Evolutionary conservation across 306 rosid species (phyloP), one percentile per base, ranked within the genome.

Genomic region (Inga oerstediana): DNA sequence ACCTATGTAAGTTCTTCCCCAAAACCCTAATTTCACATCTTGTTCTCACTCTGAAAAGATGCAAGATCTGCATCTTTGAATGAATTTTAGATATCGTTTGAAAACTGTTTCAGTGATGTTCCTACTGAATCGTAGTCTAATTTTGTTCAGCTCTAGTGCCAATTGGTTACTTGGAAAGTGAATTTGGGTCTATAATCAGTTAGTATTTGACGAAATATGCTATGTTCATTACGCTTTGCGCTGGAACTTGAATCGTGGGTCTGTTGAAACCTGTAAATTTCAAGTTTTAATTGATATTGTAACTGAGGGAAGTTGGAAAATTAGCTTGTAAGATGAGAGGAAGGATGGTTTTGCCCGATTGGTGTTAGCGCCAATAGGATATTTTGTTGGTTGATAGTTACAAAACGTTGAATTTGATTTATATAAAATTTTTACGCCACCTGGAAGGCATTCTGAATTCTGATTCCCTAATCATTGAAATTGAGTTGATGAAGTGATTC

Each of bases 1-100:
- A 94, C 98, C 68, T 94, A 94, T 73, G 98, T 93, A 83, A 49
- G 80, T 71, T 66, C 65, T 52, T 70, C 67, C 13, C 39, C 5
- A 32, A 79, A 82, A 78, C 89, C 89, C 85, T 83, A 69, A 43
- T 8, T 58, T 75, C 4, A 8, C 2, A 19, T 11, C 2, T 30
- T 35, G 7, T 12, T 12, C 75, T 69, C 71, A 45, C 15, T 22
- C 19, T 74, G 16, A 20, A 14, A 27, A 11, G 44, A 24, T 45
- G 52, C 49, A 10, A 48, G 66, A 59, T 71, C 78, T 49, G 16
- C 51, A 9, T 22, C 8, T 45, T 75, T 45, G 12, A 51, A 32
- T 12, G 39, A 56, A 78, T 52, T 43, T 67, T 67, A 27, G 6
- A 24, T n/a, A 59, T 43, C 27, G 5, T 34, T 34, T 17, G 7